Percentiles rank a stretch among this genome's conserved stretches.
Evolutionary conservation across 805 yeast species (phyloP).

Genomic region (Candida suzukii): DNA sequence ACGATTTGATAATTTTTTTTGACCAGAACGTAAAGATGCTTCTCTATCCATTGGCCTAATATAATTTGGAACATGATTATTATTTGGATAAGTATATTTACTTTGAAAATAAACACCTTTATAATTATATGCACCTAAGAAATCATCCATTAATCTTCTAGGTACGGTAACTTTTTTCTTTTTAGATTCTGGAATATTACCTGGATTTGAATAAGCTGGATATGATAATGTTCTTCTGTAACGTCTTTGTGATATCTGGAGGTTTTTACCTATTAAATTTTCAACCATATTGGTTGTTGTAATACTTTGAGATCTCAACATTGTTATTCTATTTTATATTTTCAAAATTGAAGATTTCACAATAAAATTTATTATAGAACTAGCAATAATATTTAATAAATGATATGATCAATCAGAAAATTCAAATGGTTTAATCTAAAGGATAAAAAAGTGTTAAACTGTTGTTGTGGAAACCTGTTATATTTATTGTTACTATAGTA

Average conservation of each 20-base stretch:
- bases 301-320: neutral
- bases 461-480: too few species aligned
- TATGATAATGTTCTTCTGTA: conserved; percentile 48
- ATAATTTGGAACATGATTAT: conserved; percentile 66
- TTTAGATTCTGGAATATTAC: conserved; percentile 26
- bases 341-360: too few species aligned
- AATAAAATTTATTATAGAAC: too few species aligned
- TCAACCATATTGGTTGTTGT: too few species aligned
- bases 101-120: conserved; percentile 76
- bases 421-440: too few species aligned
- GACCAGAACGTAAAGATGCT: conserved; percentile 13
- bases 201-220: conserved; percentile 42
- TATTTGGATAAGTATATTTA: conserved; percentile 64
- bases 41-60: conserved; percentile 49
- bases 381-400: too few species aligned
- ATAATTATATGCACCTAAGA: conserved; percentile 77
- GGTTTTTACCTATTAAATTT: too few species aligned
- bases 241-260: conserved; percentile 38
- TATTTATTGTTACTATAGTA: too few species aligned
- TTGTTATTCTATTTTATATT: neutral
- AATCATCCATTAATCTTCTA: conserved; percentile 58
- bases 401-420: too few species aligned
- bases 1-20: neutral
- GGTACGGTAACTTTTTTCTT: conserved; percentile 44
- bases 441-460: too few species aligned